phyloP scores from a whole-genome alignment of 345 rosid species.

The Mallotus nudiflorus region DNA sequence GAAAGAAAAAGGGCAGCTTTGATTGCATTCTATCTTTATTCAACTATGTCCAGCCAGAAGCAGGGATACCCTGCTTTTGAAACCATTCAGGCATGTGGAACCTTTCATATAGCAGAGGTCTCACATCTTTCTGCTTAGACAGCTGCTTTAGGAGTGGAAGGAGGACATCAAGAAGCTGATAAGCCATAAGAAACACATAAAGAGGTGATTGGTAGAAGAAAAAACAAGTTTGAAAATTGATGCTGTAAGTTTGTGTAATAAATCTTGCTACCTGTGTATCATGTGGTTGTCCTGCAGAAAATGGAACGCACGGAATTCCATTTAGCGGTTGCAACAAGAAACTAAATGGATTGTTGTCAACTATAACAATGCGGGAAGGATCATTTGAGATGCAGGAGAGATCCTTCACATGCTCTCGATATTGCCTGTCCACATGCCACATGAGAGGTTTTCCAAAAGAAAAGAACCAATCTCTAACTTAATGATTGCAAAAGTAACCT shows the following conservation, averaged over 20 bases:
- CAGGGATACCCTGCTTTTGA: constrained; percentile 87
- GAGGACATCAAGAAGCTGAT: constrained; percentile 85
- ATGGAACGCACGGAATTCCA: constrained; percentile 95
- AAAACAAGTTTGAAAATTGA: not conserved
- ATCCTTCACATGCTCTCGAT: constrained; percentile 95
- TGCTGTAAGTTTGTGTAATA: not conserved
- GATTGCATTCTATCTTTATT: not conserved
- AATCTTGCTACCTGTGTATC: constrained; percentile 67
- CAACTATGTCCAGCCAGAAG: constrained; percentile 46
- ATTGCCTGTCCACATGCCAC: constrained; percentile 50
- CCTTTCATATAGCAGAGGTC: constrained; percentile 66
- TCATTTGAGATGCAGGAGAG: constrained; percentile 74
- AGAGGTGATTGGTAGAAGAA: constrained; percentile 6
- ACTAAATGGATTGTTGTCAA: constrained; percentile 99
- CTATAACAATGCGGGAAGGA: constrained; percentile 75
- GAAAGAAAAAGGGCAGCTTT: constrained; percentile 14
- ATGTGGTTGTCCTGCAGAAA: constrained; percentile 74
- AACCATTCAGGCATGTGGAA: constrained; percentile 98
- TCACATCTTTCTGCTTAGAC: constrained; percentile 77
- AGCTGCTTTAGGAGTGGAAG: constrained; percentile 91
- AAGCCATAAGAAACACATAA: not conserved
- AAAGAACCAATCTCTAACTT: constrained; percentile 1
- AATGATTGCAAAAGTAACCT: not conserved
- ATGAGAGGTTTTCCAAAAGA: not conserved
- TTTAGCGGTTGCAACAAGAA: constrained; percentile 90